Conservation (phyloP, 2,329 filamentous ascomycete species). For the Aspergillus bombycis region DNA sequence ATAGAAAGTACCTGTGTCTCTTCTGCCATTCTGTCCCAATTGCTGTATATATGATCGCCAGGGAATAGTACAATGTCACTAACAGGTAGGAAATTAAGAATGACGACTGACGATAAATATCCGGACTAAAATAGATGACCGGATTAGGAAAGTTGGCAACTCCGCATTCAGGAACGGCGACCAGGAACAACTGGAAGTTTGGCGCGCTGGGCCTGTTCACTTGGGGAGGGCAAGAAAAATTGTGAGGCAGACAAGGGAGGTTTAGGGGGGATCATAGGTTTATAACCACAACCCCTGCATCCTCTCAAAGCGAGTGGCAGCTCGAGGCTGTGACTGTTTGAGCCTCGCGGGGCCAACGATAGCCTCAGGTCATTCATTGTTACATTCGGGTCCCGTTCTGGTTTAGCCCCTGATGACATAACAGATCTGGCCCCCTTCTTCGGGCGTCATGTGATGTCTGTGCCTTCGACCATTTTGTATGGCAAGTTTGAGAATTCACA, state of each 20-base stretch:
- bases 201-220: not conserved
- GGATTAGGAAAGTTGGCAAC: conserved; percentile 18
- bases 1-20: conserved; percentile 48
- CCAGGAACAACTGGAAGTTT: not conserved
- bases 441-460: not conserved
- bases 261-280: not conserved
- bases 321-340: not conserved
- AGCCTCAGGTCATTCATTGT: not conserved
- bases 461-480: not conserved
- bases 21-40: conserved; percentile 39
- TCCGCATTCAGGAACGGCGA: conserved; percentile 10
- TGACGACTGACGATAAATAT: conserved; percentile 6
- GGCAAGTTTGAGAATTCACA: not conserved
- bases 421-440: not conserved
- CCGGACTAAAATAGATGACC: conserved; percentile 5
- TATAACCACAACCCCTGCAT: conserved; percentile 1
- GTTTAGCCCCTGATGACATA: not conserved
- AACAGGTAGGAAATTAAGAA: not conserved
- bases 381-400: not conserved
- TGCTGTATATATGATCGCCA: not conserved
- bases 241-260: not conserved
- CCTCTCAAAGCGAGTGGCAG: not conserved
- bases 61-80: not conserved
- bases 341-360: not conserved
- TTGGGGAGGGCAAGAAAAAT: not conserved